Conservation (phyloP, 148 eudicot species). For the Camellia sinensis region DNA sequence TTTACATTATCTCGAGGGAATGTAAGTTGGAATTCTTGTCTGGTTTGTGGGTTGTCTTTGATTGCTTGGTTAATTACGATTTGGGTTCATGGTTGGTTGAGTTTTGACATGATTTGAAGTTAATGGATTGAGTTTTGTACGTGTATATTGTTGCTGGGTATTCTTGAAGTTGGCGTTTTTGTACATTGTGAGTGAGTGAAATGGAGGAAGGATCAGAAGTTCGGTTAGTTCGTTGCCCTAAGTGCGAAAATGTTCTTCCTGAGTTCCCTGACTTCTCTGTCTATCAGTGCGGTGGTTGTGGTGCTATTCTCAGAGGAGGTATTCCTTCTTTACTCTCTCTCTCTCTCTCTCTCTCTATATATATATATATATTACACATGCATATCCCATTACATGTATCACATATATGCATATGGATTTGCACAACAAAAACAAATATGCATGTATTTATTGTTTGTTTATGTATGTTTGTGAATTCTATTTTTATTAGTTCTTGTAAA, state of each 20-base stretch:
- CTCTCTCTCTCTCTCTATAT: constrained; percentile 11
- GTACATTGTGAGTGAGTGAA: not conserved
- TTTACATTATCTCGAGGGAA: not conserved
- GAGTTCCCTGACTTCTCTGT: constrained; percentile 73
- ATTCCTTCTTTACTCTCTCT: not conserved
- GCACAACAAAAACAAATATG: not conserved
- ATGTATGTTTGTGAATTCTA: not conserved
- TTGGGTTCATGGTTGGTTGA: constrained; percentile 13
- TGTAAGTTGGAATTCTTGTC: not conserved
- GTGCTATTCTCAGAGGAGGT: constrained; percentile 81
- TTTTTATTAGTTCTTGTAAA: not conserved
- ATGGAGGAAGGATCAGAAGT: constrained; percentile 61
- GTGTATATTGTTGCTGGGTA: not conserved
- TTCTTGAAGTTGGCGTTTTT: constrained; percentile 1
- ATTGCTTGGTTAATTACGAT: constrained; percentile 15
- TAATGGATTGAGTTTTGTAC: not conserved
- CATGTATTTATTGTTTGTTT: not conserved
- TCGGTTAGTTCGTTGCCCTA: constrained; percentile 77
- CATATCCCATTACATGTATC: constrained; percentile 12
- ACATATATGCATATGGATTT: not conserved
- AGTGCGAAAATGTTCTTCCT: constrained; percentile 49
- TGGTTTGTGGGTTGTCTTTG: constrained; percentile 13
- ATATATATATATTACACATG: constrained; percentile 4
- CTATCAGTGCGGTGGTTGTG: constrained; percentile 86
- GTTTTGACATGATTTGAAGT: constrained; percentile 3